A percentile compares a stretch with the other conserved stretches of the same genome.
Conservation (phyloP, 2,329 filamentous ascomycete genomes). For the Cadophora malorum region DNA sequence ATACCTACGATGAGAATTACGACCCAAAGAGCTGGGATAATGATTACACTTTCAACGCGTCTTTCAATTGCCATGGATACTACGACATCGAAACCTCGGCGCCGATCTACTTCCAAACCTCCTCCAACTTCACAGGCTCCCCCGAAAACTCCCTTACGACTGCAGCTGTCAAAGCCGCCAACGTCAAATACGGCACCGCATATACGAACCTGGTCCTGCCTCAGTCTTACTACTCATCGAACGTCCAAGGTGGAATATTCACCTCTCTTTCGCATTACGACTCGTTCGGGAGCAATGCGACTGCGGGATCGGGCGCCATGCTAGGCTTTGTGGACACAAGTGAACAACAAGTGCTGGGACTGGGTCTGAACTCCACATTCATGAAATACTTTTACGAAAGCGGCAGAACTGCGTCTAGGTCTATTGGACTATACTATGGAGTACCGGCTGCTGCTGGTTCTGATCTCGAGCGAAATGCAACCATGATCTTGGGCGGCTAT, state of each 20-base stretch:
- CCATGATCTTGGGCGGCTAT: slow-evolving; percentile 24
- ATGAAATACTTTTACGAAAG: slow-evolving; percentile 16
- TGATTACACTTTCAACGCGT: slow-evolving; percentile 20
- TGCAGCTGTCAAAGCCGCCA: neutral
- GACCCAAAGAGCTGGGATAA: neutral
- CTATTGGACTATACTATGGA: slow-evolving; percentile 26
- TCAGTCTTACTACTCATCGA: slow-evolving; percentile 14
- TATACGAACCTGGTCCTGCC: slow-evolving; percentile 11
- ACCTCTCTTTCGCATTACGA: slow-evolving; percentile 2
- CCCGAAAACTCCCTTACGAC: slow-evolving; percentile 13
- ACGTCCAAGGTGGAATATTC: neutral
- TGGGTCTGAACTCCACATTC: slow-evolving; percentile 27
- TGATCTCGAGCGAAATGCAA: slow-evolving; percentile 18
- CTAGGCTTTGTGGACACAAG: slow-evolving; percentile 16
- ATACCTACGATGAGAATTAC: slow-evolving; percentile 9
- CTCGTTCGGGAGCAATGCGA: neutral
- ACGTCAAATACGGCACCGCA: slow-evolving; percentile 8
- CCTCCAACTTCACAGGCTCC: slow-evolving; percentile 25
- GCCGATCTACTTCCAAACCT: slow-evolving; percentile 20
- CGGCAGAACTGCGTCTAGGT: slow-evolving; percentile 18
- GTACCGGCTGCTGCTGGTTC: slow-evolving; percentile 16
- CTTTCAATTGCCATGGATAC: slow-evolving; percentile 20
- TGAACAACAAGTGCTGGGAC: slow-evolving; percentile 21
- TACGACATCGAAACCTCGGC: slow-evolving; percentile 21
- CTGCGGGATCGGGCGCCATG: neutral